Base-by-base conservation (phyloP, 306 rosid species). In the Rosa lucieae region DNA sequence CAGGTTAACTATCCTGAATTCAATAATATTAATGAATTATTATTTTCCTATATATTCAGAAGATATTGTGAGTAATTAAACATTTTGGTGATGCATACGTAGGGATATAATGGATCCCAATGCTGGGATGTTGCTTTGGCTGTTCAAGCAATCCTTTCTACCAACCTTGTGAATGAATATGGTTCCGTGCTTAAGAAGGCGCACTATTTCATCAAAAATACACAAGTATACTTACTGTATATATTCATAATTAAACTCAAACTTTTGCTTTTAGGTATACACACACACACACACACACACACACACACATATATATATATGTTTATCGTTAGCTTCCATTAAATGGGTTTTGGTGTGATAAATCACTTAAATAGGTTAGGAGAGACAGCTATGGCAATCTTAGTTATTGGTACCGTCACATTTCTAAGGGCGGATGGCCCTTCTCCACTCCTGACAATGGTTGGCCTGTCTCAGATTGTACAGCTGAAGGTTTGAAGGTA, bases 71-170 rank as follows among this genome's bases (percentile, higher is more conserved):
- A 72, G 46, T 51, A 51, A 51, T 32, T 9, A 4, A 71, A 8
- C 43, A 26, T 47, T 17, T 48, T 49, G 59, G 3, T 72, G 46
- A 49, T 29, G 37, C 32, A 63, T 44, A 12, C 48, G 56, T 18
- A 89, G 91, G 96, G 98, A 76, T 91, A 86, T 26, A 88, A 87
- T 44, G 98, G 98, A 42, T 91, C 93, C 83, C 97, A 91, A 32
- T 59, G 80, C 5, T 93, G 96, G 97, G 97, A 90, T 78, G 91
- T 84, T 49, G 77, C 82, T 15, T 79, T 91, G 8, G 82, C 92
- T 76, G 89, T 88, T 47, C 94, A 93, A 91, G 97, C 97, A 53
- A 85, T 91, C 69, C 55, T 86, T 73, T 84, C 96, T 39, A 79
- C 91, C 74, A 62, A 90, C 73, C 76, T 88, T 3, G 85, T 76